A percentile compares a stretch with the other conserved stretches of the same genome.
Evolutionary conservation across 2,329 filamentous ascomycete species (phyloP).

Genomic region (Ophiosphaerella narmari): DNA sequence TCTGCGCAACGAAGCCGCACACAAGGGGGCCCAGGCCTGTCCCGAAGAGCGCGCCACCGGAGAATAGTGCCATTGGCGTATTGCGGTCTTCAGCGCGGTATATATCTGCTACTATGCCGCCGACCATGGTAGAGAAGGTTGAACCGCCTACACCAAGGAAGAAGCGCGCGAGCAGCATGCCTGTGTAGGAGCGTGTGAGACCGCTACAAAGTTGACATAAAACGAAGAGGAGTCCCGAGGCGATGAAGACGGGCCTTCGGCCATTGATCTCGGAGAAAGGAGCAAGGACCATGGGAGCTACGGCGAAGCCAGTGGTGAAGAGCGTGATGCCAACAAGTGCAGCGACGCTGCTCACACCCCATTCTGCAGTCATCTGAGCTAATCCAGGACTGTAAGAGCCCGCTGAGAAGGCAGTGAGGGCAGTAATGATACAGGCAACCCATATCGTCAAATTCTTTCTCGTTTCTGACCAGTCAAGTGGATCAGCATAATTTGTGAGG

Average conservation of each 20-base stretch:
- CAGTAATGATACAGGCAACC: conserved; percentile 76
- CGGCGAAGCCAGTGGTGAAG: conserved; percentile 75
- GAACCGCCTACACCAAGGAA: conserved; percentile 77
- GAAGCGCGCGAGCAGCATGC: conserved; percentile 77
- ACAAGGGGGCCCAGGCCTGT: conserved; percentile 80
- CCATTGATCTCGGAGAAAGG: conserved; percentile 90
- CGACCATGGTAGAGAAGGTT: conserved; percentile 85
- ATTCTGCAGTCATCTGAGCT: conserved; percentile 67
- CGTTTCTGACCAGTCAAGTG: conserved; percentile 71
- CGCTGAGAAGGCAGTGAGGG: conserved; percentile 78
- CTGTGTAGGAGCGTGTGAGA: conserved; percentile 68
- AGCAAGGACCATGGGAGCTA: conserved; percentile 85
- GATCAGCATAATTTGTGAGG: conserved; percentile 68
- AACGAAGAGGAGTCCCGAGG: conserved; percentile 73
- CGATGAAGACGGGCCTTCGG: conserved; percentile 78
- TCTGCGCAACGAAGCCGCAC: conserved; percentile 69
- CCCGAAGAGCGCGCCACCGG: conserved; percentile 75
- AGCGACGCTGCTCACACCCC: conserved; percentile 67
- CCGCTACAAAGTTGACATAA: conserved; percentile 75
- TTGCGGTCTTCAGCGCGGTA: conserved; percentile 80
- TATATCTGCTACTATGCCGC: conserved; percentile 87
- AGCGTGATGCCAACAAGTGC: conserved; percentile 77
- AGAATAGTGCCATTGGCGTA: conserved; percentile 87
- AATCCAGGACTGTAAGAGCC: conserved; percentile 78
- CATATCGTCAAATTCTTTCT: conserved; percentile 73